Conservation (phyloP, 345 rosid genomes). For the Chamaenerion angustifolium region DNA sequence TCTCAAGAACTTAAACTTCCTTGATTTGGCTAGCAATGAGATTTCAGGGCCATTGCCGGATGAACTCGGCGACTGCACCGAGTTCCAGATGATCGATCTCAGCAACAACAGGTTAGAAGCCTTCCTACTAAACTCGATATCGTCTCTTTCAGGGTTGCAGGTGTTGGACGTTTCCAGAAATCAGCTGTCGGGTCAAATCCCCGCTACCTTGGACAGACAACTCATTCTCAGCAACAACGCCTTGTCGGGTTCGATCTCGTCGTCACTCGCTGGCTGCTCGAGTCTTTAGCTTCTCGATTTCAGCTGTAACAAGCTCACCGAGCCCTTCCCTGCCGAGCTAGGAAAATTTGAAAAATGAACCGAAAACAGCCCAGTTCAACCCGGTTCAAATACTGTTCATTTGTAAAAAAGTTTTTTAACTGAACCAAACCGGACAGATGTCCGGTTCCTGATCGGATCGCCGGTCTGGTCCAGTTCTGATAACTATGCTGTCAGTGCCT, state of each 20-base stretch:
- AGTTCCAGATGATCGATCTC: constrained; percentile 71
- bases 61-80: constrained; percentile 59
- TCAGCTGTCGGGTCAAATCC: constrained; percentile 42
- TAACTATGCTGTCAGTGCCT: too few relatives aligned
- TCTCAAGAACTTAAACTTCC: constrained; percentile 53
- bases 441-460: too few relatives aligned
- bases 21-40: constrained; percentile 62
- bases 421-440: too few relatives aligned
- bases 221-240: constrained; percentile 48
- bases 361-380: too few relatives aligned
- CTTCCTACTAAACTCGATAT: constrained; percentile 43
- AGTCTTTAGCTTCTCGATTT: constrained; percentile 87
- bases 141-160: constrained; percentile 54
- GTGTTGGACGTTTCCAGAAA: constrained; percentile 67
- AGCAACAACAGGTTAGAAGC: constrained; percentile 64
- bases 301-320: constrained; percentile 57
- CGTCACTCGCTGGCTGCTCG: constrained; percentile 55
- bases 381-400: too few relatives aligned
- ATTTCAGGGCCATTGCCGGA: constrained; percentile 53
- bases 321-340: constrained; percentile 57
- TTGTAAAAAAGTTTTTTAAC: too few relatives aligned
- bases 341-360: too few relatives aligned
- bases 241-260: constrained; percentile 62
- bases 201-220: constrained; percentile 64
- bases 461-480: too few relatives aligned